These are phyloP conservation scores for Penicillium sp. DNA, from an alignment of 2,329 filamentous ascomycete genomes.

Conservation along the genomic window DNA sequence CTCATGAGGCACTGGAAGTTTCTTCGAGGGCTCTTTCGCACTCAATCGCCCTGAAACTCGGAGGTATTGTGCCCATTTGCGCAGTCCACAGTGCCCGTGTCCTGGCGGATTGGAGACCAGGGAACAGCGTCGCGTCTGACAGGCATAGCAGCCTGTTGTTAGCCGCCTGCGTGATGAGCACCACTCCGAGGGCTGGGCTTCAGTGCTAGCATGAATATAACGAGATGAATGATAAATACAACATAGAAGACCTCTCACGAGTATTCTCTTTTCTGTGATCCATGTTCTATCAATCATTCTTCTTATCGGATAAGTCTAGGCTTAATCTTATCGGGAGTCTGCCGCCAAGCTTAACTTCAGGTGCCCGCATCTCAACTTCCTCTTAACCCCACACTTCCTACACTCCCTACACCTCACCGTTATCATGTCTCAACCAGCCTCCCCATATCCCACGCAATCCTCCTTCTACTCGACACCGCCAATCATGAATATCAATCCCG, in stretches of 20 bases:
- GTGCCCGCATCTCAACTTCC: constrained; percentile 23
- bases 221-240: constrained; percentile 7
- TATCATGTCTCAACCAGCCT: constrained; percentile 36
- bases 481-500: constrained; percentile 51
- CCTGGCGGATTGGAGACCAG: not conserved
- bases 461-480: constrained; percentile 33
- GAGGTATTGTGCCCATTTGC: not conserved
- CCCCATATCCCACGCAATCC: constrained; percentile 34
- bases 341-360: constrained; percentile 26
- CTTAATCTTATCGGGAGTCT: constrained; percentile 4
- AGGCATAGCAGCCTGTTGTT: not conserved
- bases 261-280: not conserved
- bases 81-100: not conserved
- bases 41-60: too few species aligned
- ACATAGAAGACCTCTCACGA: not conserved
- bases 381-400: constrained; percentile 17
- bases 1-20: too few species aligned
- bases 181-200: not conserved
- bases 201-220: not conserved
- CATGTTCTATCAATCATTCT: not conserved
- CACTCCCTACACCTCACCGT: not conserved
- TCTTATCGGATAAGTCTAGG: not conserved
- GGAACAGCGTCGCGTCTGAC: not conserved
- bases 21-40: not conserved
- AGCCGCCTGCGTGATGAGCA: not conserved